These are phyloP conservation scores for Lentinula boryana DNA, from an alignment of 768 basidiomycete species.

Conservation along the genomic window DNA sequence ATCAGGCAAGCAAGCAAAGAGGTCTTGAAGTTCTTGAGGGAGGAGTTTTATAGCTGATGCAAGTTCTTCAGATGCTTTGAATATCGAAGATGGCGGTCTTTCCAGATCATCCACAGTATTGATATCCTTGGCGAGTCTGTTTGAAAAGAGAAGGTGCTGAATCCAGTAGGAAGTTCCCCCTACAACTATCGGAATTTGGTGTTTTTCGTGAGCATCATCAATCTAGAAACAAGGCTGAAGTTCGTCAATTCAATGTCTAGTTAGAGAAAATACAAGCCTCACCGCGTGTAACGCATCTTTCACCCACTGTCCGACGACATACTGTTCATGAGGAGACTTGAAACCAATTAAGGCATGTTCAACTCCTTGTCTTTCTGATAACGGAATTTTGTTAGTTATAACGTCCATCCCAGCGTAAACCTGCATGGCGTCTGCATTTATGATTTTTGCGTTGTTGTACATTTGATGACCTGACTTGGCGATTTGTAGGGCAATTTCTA, in stretches of 20 bases:
- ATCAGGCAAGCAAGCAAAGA: conserved; percentile 56
- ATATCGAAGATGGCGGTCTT: not conserved
- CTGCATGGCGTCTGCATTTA: conserved; percentile 99
- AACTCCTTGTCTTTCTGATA: conserved; percentile 69
- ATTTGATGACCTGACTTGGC: conserved; percentile 27
- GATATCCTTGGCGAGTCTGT: conserved; percentile 44
- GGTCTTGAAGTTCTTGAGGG: conserved; percentile 35
- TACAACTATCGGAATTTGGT: conserved; percentile 80
- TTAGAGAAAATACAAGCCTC: conserved; percentile 21
- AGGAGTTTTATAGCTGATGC: conserved; percentile 35
- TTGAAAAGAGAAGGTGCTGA: conserved; percentile 90
- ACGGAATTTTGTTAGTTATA: conserved; percentile 89
- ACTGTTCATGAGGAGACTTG: conserved; percentile 82
- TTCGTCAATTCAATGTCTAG: conserved; percentile 4
- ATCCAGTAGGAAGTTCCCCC: conserved; percentile 98
- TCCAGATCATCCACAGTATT: conserved; percentile 6
- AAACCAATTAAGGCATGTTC: conserved; percentile 89
- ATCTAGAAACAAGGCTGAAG: conserved; percentile 42
- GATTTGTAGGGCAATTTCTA: conserved; percentile 74
- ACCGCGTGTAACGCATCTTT: conserved; percentile 74
- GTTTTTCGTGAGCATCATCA: conserved; percentile 56
- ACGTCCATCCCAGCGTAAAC: conserved; percentile 88
- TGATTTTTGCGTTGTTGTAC: conserved; percentile 66
- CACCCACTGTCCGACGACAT: conserved; percentile 85
- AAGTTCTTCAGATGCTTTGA: conserved; percentile 30